Evolutionary conservation across 441 rosid species (phyloP).

Genomic region (Erysimum pusillum): DNA sequence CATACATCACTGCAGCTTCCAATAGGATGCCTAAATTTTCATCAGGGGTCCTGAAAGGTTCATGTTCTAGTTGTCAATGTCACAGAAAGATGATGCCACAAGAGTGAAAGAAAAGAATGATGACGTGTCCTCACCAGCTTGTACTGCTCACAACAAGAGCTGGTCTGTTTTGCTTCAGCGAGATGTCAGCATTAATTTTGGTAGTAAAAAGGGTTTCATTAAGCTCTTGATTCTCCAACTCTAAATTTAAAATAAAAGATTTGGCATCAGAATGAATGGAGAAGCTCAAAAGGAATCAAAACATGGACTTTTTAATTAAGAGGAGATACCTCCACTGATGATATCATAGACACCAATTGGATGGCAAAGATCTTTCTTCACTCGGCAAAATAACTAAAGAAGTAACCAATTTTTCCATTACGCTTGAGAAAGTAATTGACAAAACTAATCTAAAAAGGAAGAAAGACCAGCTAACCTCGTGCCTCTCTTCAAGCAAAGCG

Average conservation of each 20-base stretch:
- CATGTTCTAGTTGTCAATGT: conserved; percentile 31
- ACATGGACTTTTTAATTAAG: neutral
- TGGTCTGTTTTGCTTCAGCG: conserved; percentile 74
- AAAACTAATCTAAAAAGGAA: conserved; percentile 14
- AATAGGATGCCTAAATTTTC: conserved; percentile 94
- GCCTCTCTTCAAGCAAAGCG: conserved; percentile 76
- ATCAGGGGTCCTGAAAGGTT: conserved; percentile 89
- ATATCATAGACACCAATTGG: conserved; percentile 69
- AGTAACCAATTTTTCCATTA: conserved; percentile 31
- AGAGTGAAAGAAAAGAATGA: conserved; percentile 35
- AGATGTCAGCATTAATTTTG: conserved; percentile 50
- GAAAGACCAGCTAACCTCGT: conserved; percentile 62
- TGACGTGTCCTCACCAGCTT: conserved; percentile 74
- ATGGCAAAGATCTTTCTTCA: conserved; percentile 63
- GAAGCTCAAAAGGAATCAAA: conserved; percentile 21
- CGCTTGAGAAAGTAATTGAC: neutral
- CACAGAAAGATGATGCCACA: conserved; percentile 22
- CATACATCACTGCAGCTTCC: conserved; percentile 98
- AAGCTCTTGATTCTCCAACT: conserved; percentile 44
- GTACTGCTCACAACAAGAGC: conserved; percentile 97
- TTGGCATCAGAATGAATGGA: conserved; percentile 18
- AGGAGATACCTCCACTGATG: conserved; percentile 64
- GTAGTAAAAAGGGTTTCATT: conserved; percentile 74
- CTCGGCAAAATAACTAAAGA: conserved; percentile 84
- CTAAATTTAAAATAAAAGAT: conserved; percentile 41